Evolutionary conservation across 2,329 filamentous ascomycete species (phyloP).

Genomic region (Mariannaea sp.): DNA sequence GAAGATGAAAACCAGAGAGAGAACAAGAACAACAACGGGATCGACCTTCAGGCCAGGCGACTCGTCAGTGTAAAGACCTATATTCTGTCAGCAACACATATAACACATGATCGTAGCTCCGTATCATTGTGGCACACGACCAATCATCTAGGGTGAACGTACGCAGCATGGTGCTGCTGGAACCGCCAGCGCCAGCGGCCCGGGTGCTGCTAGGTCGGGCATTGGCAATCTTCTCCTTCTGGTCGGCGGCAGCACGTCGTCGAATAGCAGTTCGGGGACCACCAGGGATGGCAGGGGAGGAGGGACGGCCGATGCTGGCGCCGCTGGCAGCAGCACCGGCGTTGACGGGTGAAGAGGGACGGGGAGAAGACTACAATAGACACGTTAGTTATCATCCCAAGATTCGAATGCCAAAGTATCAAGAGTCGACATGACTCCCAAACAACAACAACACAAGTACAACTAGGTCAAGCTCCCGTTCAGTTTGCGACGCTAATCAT

Average conservation of each 20-base stretch:
- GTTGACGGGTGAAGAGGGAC: conserved; percentile 63
- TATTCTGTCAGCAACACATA: conserved; percentile 35
- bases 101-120: not conserved
- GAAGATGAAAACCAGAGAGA: conserved; percentile 98
- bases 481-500: conserved; percentile 29
- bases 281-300: conserved; percentile 87
- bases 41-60: conserved; percentile 97
- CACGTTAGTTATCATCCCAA: conserved; percentile 11
- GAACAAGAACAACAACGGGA: conserved; percentile 93
- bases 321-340: conserved; percentile 65
- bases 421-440: not conserved
- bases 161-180: conserved; percentile 98
- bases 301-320: conserved; percentile 74
- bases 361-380: conserved; percentile 58
- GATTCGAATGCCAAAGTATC: conserved; percentile 1
- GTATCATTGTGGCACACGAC: conserved; percentile 11
- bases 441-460: conserved; percentile 24
- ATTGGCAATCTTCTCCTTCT: conserved; percentile 97
- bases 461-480: conserved; percentile 15
- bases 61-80: conserved; percentile 96
- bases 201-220: conserved; percentile 89
- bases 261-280: conserved; percentile 95
- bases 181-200: conserved; percentile 91
- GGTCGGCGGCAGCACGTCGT: conserved; percentile 91
- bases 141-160: conserved; percentile 48